These are phyloP conservation scores for Flaveria bidentis DNA, from an alignment of 129 eudicot species.

Conservation along the genomic window DNA sequence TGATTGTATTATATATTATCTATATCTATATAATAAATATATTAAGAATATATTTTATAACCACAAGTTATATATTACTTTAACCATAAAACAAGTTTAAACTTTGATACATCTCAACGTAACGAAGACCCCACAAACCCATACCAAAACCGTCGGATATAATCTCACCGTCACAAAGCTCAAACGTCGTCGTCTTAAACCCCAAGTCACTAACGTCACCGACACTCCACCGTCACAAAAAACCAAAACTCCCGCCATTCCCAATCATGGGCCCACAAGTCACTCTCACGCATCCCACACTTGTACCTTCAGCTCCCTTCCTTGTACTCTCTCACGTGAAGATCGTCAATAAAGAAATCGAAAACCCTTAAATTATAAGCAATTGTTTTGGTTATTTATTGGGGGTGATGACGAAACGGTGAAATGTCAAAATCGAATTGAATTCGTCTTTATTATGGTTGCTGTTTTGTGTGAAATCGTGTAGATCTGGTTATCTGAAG, in stretches of 20 bases:
- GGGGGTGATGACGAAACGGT: slow-evolving; percentile 14
- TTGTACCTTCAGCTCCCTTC: slow-evolving; percentile 18
- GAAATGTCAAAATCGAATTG: slow-evolving; percentile 30
- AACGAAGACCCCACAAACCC: neutral
- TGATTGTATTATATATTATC: too few relatives aligned
- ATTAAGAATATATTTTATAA: too few relatives aligned
- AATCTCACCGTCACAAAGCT: slow-evolving; percentile 25
- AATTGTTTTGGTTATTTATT: neutral
- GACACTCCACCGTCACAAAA: slow-evolving; percentile 38
- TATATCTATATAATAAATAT: too few relatives aligned
- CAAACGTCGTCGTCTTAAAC: slow-evolving; percentile 27
- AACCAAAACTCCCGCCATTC: slow-evolving; percentile 22
- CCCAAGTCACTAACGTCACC: slow-evolving; percentile 27
- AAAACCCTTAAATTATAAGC: slow-evolving; percentile 28
- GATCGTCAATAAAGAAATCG: neutral
- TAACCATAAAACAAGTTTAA: slow-evolving; percentile 8
- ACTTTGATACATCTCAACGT: slow-evolving; percentile 10
- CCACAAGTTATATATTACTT: neutral
- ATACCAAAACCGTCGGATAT: slow-evolving; percentile 21
- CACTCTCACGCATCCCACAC: slow-evolving; percentile 18
- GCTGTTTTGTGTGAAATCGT: slow-evolving; percentile 6
- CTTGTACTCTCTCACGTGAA: slow-evolving; percentile 31
- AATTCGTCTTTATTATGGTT: slow-evolving; percentile 22
- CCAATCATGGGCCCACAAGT: neutral
- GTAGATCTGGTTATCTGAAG: slow-evolving; percentile 8